Base-by-base conservation (phyloP, 169 alveolate species). In the Plasmodium knowlesi region DNA sequence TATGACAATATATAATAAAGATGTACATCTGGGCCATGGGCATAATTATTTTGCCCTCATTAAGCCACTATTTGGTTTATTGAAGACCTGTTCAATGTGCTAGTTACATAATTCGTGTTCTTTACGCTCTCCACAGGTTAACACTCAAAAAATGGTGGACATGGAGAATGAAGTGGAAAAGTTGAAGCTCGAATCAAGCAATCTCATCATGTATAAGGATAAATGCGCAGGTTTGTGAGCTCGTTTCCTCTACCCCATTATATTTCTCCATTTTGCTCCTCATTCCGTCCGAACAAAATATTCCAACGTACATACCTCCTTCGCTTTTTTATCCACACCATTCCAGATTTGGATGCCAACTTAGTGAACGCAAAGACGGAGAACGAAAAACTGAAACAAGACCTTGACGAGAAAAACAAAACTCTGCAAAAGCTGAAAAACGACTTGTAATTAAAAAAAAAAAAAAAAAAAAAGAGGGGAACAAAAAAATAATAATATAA, bases 91-190 rank as follows among this genome's bases (percentile, higher is more conserved):
- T 39, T 30, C 74, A 72, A 22, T 39, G 46, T 22, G 34, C 5
- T 34, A 73, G 73, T 46, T 12, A 12, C 57, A 50, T 16, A 12
- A 30, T 19, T 79, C 34, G 37, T n/a, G 22, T 53, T 71, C 34
- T 28, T 2, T 25, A 37, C 39, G 10, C 37, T 37, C 9, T 54
- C 39, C 30, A 30, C 70, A 89, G 94, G 54, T 37, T 34, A 89
- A 89, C 71, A 89, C 94, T 14, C 88, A 79, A 57, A 89, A 89
- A 89, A 78, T 80, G 82, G 83, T 89, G 82, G 89, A 89, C 72
- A 89, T 89, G 94, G 94, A 89, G 79, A 61, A 80, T 28, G 94
- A 89, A 30, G 46, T 73, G 32, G 84, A 89, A 50, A 89, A 89
- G 82, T 79, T 89, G 50, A 89, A 67, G 57, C 14, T 41, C 71